A percentile compares a stretch with the other conserved stretches of the same genome.
phyloP scores from a whole-genome alignment of 768 basidiomycete genomes.

The Hysterangium stoloniferum region DNA sequence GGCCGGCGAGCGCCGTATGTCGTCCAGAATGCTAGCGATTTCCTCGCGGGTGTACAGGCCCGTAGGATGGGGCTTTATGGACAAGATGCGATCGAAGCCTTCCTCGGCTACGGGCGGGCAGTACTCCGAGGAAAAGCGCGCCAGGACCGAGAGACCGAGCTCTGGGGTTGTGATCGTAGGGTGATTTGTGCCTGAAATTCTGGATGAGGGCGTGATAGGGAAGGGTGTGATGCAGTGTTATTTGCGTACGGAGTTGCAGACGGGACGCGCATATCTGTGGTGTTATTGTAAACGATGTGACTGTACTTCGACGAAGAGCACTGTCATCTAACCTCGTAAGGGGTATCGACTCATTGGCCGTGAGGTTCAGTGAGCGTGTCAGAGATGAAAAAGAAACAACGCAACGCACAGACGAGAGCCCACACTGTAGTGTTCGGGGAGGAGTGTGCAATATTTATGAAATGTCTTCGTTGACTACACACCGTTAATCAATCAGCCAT shows the following conservation, averaged over 20 bases:
- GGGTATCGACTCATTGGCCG: conserved; percentile 53
- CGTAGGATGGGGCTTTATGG: conserved; percentile 14
- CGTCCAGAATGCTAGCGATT: conserved; percentile 12
- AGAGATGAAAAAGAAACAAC: background rate
- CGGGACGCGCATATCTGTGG: conserved; percentile 7
- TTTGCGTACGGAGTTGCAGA: background rate
- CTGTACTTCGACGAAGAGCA: background rate
- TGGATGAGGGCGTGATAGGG: background rate
- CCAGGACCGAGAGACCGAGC: conserved; percentile 52
- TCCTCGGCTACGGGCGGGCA: conserved; percentile 47
- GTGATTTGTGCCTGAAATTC: conserved; percentile 51
- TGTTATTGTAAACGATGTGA: background rate
- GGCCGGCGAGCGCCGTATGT: conserved; percentile 3
- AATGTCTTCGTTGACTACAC: conserved; percentile 59
- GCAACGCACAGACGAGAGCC: conserved; percentile 50
- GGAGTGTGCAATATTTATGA: conserved; percentile 65
- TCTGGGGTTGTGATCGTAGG: conserved; percentile 65
- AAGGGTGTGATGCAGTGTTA: background rate
- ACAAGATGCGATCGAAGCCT: conserved; percentile 52
- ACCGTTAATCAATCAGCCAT: conserved; percentile 6
- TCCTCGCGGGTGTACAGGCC: conserved; percentile 14
- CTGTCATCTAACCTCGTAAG: conserved; percentile 52
- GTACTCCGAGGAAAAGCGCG: conserved; percentile 58
- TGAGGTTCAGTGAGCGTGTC: too few relatives aligned
- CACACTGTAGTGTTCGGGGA: conserved; percentile 58